These are phyloP conservation scores for Candida jianshihensis DNA, from an alignment of 805 yeast genomes.

Conservation along the genomic window DNA sequence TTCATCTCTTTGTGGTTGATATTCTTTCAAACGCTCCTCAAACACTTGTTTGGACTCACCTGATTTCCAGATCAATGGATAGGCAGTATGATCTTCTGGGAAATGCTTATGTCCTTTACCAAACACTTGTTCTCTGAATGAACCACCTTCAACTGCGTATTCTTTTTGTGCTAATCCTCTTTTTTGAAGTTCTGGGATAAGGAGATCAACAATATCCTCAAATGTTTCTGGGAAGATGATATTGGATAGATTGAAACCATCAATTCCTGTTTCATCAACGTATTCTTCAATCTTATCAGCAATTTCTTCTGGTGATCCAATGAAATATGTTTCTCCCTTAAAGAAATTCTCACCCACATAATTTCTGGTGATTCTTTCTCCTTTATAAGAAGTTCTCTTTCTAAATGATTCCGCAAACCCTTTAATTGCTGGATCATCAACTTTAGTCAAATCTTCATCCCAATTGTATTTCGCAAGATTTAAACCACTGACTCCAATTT, in stretches of 20 bases:
- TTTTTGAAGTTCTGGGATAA: background rate
- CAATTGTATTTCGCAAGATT: background rate
- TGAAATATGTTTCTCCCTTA: background rate
- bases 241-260: background rate
- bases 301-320: background rate
- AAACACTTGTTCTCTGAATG: background rate
- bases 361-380: background rate
- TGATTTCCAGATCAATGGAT: background rate
- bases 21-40: background rate
- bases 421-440: background rate
- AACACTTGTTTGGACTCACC: background rate
- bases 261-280: conserved; percentile 1
- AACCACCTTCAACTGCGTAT: background rate
- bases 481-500: background rate
- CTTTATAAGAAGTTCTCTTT: background rate
- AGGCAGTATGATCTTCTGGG: background rate
- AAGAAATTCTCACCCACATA: background rate
- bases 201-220: background rate
- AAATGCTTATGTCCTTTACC: background rate
- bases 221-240: background rate
- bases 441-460: background rate
- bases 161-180: background rate
- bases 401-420: background rate
- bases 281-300: background rate
- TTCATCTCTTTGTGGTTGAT: conserved; percentile 1